phyloP scores from a whole-genome alignment of 768 basidiomycete genomes.

The Suillus subluteus region DNA sequence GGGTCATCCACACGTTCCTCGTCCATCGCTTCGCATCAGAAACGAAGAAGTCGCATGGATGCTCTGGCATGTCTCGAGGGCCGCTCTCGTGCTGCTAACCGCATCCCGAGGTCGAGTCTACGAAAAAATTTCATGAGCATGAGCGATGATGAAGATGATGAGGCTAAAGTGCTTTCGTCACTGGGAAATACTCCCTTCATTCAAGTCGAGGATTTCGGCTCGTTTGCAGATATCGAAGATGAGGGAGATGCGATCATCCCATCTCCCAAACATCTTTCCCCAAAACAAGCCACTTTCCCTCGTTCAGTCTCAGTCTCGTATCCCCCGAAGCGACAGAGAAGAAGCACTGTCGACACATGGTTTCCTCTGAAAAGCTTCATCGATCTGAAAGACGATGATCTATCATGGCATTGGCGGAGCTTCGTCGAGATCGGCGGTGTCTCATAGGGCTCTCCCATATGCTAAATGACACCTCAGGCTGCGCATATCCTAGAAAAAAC shows the following conservation, averaged over 20 bases:
- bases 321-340: conserved; percentile 33
- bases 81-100: conserved; percentile 34
- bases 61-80: conserved; percentile 72
- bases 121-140: conserved; percentile 67
- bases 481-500: conserved; percentile 13
- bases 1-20: conserved; percentile 28
- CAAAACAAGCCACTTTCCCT: conserved; percentile 18
- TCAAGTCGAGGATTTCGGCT: conserved; percentile 27
- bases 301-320: conserved; percentile 16
- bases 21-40: conserved; percentile 50
- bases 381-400: conserved; percentile 56
- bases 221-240: conserved; percentile 36
- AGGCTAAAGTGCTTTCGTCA: conserved; percentile 17
- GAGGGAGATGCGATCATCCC: conserved; percentile 33
- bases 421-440: conserved; percentile 59
- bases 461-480: neutral
- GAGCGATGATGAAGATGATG: conserved; percentile 65
- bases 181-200: conserved; percentile 15
- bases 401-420: conserved; percentile 61
- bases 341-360: conserved; percentile 52
- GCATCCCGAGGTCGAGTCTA: conserved; percentile 20
- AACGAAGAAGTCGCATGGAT: conserved; percentile 53
- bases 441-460: conserved; percentile 13
- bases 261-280: conserved; percentile 9
- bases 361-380: conserved; percentile 68